A percentile compares a stretch with the other conserved stretches of the same genome.
Conservation (phyloP, 305 asterid genomes). For the Andrographis paniculata region DNA sequence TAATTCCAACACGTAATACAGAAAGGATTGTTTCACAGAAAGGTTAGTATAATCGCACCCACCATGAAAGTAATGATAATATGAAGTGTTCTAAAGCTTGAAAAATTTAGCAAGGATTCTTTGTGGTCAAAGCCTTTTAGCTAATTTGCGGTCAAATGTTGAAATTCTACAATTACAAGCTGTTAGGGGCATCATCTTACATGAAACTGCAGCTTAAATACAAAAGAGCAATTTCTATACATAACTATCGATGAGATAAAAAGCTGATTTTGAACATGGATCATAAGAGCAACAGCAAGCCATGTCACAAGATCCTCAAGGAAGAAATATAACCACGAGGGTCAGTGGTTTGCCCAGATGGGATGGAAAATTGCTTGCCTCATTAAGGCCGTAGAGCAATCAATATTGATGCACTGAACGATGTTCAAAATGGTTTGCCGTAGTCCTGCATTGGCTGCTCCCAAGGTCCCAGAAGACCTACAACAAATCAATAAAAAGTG, state of each 20-base stretch:
- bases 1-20: no score
- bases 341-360: neutral
- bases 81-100: neutral
- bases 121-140: no score
- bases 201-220: constrained; percentile 2
- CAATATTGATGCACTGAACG: neutral
- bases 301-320: neutral
- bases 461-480: constrained; percentile 37
- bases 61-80: no score
- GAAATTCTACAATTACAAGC: neutral
- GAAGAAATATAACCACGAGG: neutral
- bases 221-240: neutral
- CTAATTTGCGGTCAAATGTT: no score
- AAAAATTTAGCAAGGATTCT: no score
- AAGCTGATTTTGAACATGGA: neutral
- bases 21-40: no score
- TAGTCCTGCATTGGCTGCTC: constrained; percentile 36
- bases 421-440: constrained; percentile 31
- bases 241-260: neutral
- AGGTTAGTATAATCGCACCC: no score
- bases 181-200: neutral
- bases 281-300: constrained; percentile 6
- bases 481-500: constrained; percentile 6
- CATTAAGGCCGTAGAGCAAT: neutral
- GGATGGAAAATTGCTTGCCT: neutral